Evolutionary conservation across 768 basidiomycete species (phyloP).

Genomic region (Russula foetens): DNA sequence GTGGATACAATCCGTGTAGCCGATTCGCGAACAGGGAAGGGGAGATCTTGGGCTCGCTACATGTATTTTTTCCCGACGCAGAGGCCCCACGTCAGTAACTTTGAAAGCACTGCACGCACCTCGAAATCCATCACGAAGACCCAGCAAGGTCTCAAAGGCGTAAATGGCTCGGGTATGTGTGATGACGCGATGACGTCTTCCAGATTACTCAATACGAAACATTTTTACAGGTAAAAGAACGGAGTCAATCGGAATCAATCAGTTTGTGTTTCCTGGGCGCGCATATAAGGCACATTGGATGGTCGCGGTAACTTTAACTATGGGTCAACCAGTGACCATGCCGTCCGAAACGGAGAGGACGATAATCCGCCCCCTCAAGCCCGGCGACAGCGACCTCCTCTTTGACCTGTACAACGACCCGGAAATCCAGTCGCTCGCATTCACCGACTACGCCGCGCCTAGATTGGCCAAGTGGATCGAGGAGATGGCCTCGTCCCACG

Average conservation of each 20-base stretch:
- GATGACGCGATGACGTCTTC: background rate
- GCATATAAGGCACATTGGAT: background rate
- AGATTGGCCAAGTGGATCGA: slow-evolving; percentile 5
- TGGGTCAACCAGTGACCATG: background rate
- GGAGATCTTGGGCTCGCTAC: background rate
- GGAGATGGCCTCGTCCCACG: background rate
- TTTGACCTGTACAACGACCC: slow-evolving; percentile 7
- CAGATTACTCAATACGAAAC: background rate
- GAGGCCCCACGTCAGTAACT: background rate
- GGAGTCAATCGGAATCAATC: background rate
- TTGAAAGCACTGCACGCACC: background rate
- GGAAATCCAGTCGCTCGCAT: slow-evolving; percentile 12
- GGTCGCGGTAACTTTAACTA: slow-evolving; percentile 18
- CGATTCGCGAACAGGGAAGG: background rate
- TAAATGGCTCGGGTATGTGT: too few species aligned
- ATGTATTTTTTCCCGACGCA: background rate
- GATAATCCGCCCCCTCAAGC: slow-evolving; percentile 2
- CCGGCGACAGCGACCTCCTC: slow-evolving; percentile 9
- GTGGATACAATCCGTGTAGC: background rate
- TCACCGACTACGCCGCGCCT: slow-evolving; percentile 6
- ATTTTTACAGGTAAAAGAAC: background rate
- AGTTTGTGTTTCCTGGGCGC: background rate
- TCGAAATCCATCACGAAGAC: background rate
- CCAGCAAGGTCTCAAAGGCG: background rate
- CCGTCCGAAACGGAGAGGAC: slow-evolving; percentile 2